Conservation (phyloP, 495 filamentous ascomycete genomes). For the Penicillium silybi region DNA sequence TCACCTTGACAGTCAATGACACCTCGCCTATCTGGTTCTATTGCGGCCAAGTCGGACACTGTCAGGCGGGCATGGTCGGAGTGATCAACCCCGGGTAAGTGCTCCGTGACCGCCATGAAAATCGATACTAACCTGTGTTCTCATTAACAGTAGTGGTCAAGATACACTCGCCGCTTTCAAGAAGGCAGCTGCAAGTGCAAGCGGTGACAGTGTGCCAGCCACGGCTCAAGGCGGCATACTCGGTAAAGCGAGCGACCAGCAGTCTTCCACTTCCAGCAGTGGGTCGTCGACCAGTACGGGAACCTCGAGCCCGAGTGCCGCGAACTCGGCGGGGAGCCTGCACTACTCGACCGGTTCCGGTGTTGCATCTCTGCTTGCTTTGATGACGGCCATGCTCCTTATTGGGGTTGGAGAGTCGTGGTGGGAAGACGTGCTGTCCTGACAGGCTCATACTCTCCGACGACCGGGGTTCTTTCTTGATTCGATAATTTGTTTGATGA, state of each 20-base stretch:
- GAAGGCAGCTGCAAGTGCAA: background rate
- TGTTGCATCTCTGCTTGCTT: background rate
- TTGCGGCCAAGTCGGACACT: constrained; percentile 62
- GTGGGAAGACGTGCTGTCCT: too few species aligned
- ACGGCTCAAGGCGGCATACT: background rate
- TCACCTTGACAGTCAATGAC: constrained; percentile 58
- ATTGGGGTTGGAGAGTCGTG: background rate
- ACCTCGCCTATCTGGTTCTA: constrained; percentile 66
- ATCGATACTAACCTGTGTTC: background rate
- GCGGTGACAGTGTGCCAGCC: background rate
- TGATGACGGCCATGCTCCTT: background rate
- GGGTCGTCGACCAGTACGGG: background rate
- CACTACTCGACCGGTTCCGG: background rate
- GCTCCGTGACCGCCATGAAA: background rate
- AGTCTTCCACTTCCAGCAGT: background rate
- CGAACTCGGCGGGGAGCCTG: background rate
- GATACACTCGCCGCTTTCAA: background rate
- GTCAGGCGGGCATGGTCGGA: constrained; percentile 64
- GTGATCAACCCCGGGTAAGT: constrained; percentile 66
- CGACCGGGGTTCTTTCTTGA: background rate
- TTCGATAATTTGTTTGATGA: background rate
- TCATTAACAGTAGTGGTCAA: background rate
- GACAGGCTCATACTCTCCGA: background rate
- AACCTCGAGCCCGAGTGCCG: background rate
- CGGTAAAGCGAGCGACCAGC: background rate